These are phyloP conservation scores for Ramaria sp. DNA, from an alignment of 768 basidiomycete genomes.

Conservation along the genomic window DNA sequence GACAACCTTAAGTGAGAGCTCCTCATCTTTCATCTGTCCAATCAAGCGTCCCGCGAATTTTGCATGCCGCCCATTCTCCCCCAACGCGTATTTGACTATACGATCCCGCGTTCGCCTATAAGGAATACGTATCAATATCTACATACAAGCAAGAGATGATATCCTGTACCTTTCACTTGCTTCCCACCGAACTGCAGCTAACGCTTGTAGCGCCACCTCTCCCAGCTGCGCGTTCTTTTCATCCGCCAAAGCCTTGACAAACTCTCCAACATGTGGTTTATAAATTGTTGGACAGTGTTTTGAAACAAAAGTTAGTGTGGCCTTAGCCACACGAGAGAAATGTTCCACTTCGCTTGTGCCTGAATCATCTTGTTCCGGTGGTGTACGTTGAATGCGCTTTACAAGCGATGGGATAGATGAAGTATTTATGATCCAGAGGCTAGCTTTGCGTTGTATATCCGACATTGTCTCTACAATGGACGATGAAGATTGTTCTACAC, in stretches of 20 bases:
- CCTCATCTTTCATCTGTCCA: constrained; percentile 42
- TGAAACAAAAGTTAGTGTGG: constrained; percentile 47
- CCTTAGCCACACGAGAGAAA: constrained; percentile 34
- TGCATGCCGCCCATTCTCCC: constrained; percentile 52
- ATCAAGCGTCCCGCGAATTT: constrained; percentile 81
- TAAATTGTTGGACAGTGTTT: constrained; percentile 69
- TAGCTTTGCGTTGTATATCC: constrained; percentile 55
- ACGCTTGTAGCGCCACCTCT: constrained; percentile 64
- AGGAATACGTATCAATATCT: not conserved
- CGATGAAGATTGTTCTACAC: constrained; percentile 60
- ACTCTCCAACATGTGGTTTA: constrained; percentile 63
- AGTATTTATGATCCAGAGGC: constrained; percentile 68
- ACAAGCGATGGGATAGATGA: constrained; percentile 78
- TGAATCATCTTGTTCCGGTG: constrained; percentile 26
- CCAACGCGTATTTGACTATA: constrained; percentile 45
- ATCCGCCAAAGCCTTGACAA: constrained; percentile 63
- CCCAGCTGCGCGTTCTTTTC: constrained; percentile 40
- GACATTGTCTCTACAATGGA: constrained; percentile 57
- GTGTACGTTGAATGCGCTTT: constrained; percentile 39
- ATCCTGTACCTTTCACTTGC: constrained; percentile 55
- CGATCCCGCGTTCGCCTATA: constrained; percentile 58
- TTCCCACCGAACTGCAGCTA: constrained; percentile 59
- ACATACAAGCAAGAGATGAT: not conserved
- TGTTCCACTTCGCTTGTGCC: constrained; percentile 22
- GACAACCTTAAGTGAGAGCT: constrained; percentile 42